phyloP scores from a whole-genome alignment of 1,139 yeast genomes.

The Sporopachydermia cereana region DNA sequence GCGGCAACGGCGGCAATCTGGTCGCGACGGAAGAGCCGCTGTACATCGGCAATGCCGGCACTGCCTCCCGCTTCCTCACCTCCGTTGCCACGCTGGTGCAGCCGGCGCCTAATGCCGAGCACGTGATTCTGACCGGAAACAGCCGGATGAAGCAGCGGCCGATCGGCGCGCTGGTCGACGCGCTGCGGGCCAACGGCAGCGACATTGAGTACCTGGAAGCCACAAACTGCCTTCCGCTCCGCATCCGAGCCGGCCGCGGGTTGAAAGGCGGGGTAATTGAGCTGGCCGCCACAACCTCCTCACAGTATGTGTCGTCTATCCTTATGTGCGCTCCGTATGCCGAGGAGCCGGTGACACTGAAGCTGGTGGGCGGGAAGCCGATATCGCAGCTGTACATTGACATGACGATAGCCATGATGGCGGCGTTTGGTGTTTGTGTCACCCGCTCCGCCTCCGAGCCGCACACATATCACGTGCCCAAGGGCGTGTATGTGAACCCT shows the following conservation, averaged over 20 bases:
- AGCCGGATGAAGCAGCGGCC: constrained; percentile 98
- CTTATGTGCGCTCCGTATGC: constrained; percentile 99
- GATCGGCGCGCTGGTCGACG: constrained; percentile 91
- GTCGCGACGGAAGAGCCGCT: constrained; percentile 50
- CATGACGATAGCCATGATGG: constrained; percentile 97
- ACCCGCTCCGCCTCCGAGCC: constrained; percentile 56
- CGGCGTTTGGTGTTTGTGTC: constrained; percentile 76
- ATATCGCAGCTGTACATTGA: constrained; percentile 91
- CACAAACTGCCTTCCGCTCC: constrained; percentile 79
- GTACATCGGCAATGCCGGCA: constrained; percentile 95
- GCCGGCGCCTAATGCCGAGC: constrained; percentile 25
- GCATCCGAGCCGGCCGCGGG: constrained; percentile 56
- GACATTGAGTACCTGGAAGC: constrained; percentile 56
- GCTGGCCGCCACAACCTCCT: constrained; percentile 89
- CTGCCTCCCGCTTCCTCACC: constrained; percentile 91
- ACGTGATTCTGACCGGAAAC: constrained; percentile 77
- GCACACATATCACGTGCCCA: constrained; percentile 83
- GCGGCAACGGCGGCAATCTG: constrained; percentile 78
- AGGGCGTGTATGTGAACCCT: constrained; percentile 72
- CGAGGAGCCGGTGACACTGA: constrained; percentile 69
- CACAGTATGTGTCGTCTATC: constrained; percentile 93
- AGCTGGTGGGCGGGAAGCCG: constrained; percentile 93
- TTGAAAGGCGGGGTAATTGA: constrained; percentile 87
- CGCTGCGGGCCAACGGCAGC: constrained; percentile 73
- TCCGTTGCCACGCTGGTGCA: constrained; percentile 78